Evolutionary conservation across 2,329 filamentous ascomycete species (phyloP).

Genomic region (Talaromyces atroroseus): DNA sequence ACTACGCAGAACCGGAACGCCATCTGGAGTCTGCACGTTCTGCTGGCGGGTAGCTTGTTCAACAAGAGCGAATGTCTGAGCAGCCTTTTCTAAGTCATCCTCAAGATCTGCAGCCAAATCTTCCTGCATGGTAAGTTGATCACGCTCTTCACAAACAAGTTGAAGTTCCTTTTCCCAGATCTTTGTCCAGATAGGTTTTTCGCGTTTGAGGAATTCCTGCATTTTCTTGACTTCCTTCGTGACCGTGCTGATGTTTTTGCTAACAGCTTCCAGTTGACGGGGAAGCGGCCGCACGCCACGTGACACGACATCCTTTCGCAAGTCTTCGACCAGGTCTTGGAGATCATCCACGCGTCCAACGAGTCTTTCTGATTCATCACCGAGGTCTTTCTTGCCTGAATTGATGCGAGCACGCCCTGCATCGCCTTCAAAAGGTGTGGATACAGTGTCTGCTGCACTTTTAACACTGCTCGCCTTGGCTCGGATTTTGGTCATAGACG

Average conservation of each 20-base stretch:
- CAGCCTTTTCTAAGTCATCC: slow-evolving; percentile 91
- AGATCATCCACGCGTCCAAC: slow-evolving; percentile 91
- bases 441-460: slow-evolving; percentile 62
- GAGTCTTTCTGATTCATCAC: slow-evolving; percentile 80
- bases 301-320: slow-evolving; percentile 92
- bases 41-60: slow-evolving; percentile 99
- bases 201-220: slow-evolving; percentile 82
- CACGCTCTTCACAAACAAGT: slow-evolving; percentile 89
- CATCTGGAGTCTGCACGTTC: slow-evolving; percentile 59
- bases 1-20: slow-evolving; percentile 40
- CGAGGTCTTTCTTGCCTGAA: slow-evolving; percentile 78
- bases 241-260: slow-evolving; percentile 77
- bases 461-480: slow-evolving; percentile 79
- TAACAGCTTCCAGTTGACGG: slow-evolving; percentile 80
- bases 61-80: slow-evolving; percentile 87
- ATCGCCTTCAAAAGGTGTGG: slow-evolving; percentile 68
- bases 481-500: slow-evolving; percentile 78
- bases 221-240: slow-evolving; percentile 87
- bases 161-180: slow-evolving; percentile 98
- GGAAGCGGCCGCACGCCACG: slow-evolving; percentile 88
- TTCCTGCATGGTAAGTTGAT: slow-evolving; percentile 93
- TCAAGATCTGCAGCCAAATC: slow-evolving; percentile 87
- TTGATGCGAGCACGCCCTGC: slow-evolving; percentile 82
- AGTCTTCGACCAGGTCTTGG: slow-evolving; percentile 93
- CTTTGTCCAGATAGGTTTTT: slow-evolving; percentile 97